phyloP scores from a whole-genome alignment of 116 monocot species.

The Zostera marina region DNA sequence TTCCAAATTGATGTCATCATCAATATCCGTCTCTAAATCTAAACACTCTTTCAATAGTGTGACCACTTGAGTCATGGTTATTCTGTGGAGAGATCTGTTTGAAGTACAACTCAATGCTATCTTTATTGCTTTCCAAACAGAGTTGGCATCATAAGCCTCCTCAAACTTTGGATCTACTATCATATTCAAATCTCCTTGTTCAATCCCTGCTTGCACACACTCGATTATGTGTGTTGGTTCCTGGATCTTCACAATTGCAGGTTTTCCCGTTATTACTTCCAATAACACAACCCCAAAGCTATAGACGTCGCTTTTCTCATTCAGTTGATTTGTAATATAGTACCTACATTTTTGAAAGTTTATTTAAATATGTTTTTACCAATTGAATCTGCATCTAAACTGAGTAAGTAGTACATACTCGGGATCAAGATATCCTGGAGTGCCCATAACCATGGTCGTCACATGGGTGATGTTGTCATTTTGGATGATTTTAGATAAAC shows the following conservation, averaged over 20 bases:
- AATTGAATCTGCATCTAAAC: not conserved
- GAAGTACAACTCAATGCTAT: slow-evolving; percentile 9
- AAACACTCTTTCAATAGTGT: slow-evolving; percentile 2
- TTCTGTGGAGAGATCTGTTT: not conserved
- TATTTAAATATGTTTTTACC: not conserved
- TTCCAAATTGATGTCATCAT: too few species aligned
- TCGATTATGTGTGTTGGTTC: slow-evolving; percentile 4
- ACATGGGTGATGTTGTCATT: slow-evolving; percentile 38
- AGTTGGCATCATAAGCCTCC: slow-evolving; percentile 5
- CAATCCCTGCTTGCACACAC: not conserved
- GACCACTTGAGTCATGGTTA: not conserved
- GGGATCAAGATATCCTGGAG: slow-evolving; percentile 57
- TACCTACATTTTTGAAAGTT: slow-evolving; percentile 2
- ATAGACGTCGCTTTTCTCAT: slow-evolving; percentile 8
- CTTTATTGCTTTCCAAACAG: slow-evolving; percentile 14
- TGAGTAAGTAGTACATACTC: slow-evolving; percentile 19
- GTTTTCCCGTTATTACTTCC: slow-evolving; percentile 16
- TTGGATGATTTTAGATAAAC: slow-evolving; percentile 45
- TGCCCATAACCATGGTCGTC: slow-evolving; percentile 53
- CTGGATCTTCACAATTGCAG: not conserved
- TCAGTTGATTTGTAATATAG: not conserved
- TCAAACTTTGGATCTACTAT: slow-evolving; percentile 6
- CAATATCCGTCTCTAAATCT: not conserved
- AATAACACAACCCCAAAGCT: slow-evolving; percentile 15
- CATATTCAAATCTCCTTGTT: not conserved